Evolutionary conservation across 148 eudicot species (phyloP).

Genomic region (Talinum fruticosum): DNA sequence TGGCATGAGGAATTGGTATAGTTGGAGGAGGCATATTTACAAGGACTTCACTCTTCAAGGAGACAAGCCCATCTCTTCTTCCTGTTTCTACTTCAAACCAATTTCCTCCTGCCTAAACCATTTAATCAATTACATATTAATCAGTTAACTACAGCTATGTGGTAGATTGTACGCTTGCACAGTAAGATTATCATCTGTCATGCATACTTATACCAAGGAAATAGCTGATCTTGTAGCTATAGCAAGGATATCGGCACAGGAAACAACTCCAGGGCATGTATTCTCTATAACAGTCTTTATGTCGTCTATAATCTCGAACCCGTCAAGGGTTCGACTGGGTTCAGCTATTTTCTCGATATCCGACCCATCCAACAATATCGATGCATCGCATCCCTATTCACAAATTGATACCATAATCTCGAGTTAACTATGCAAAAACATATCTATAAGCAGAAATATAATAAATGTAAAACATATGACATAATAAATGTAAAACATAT

Average conservation of each 20-base stretch:
- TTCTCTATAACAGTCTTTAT: slow-evolving; percentile 41
- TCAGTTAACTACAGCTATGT: no score
- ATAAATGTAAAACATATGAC: no score
- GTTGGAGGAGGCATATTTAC: slow-evolving; percentile 19
- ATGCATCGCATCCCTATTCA: slow-evolving; percentile 63
- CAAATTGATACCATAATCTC: background rate
- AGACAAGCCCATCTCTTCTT: slow-evolving; percentile 34
- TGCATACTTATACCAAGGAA: slow-evolving; percentile 25
- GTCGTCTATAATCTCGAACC: slow-evolving; percentile 44
- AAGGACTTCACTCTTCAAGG: slow-evolving; percentile 5
- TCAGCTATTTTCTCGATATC: slow-evolving; percentile 41
- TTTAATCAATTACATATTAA: no score
- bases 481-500: no score
- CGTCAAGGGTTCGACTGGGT: slow-evolving; percentile 41
- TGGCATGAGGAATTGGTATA: slow-evolving; percentile 1
- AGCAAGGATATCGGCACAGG: slow-evolving; percentile 57
- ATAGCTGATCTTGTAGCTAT: slow-evolving; percentile 51
- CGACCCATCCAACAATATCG: slow-evolving; percentile 48
- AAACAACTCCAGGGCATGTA: slow-evolving; percentile 52
- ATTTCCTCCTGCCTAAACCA: slow-evolving; percentile 41
- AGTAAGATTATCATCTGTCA: no score
- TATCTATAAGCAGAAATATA: background rate
- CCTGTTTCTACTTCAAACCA: slow-evolving; percentile 41
- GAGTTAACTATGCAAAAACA: no score
- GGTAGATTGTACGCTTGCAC: no score